Percentiles rank a stretch among this genome's conserved stretches.
Evolutionary conservation across 768 basidiomycete genomes (phyloP).

Genomic region (Naganishia friedmannii): DNA sequence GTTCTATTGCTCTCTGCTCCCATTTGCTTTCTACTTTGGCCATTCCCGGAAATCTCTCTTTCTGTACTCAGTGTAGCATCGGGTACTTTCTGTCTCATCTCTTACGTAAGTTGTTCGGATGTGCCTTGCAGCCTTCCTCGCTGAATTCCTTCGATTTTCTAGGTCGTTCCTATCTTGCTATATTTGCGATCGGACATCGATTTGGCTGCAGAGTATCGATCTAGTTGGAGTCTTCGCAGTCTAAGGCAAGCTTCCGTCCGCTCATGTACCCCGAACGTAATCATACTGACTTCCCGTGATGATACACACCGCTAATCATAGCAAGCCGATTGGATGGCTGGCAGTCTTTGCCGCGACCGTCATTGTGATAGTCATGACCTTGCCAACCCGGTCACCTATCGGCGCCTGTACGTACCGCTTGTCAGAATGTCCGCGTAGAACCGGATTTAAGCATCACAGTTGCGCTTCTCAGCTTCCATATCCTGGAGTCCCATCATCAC

Average conservation of each 20-base stretch:
- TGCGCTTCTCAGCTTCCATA: conserved; percentile 36
- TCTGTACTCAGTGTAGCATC: conserved; percentile 51
- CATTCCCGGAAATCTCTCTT: conserved; percentile 41
- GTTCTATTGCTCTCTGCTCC: conserved; percentile 47
- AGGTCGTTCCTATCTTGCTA: conserved; percentile 39
- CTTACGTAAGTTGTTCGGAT: conserved; percentile 42
- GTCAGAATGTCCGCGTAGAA: background rate
- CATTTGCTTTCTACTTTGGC: conserved; percentile 45
- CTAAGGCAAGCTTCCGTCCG: conserved; percentile 37
- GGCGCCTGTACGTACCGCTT: conserved; percentile 38
- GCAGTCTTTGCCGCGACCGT: conserved; percentile 37
- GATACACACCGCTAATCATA: background rate
- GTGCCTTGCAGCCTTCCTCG: background rate
- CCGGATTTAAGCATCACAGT: background rate
- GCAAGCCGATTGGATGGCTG: conserved; percentile 41
- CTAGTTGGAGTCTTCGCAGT: conserved; percentile 51
- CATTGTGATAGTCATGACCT: conserved; percentile 46
- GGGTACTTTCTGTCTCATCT: conserved; percentile 45
- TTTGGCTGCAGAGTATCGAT: conserved; percentile 50
- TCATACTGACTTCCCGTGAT: background rate
- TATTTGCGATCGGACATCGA: conserved; percentile 44
- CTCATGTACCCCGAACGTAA: background rate
- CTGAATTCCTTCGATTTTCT: conserved; percentile 16
- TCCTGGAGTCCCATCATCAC: conserved; percentile 51
- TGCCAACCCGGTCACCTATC: conserved; percentile 48